phyloP scores from a whole-genome alignment of 2,329 filamentous ascomycete genomes.

The Xylaria sp. region DNA sequence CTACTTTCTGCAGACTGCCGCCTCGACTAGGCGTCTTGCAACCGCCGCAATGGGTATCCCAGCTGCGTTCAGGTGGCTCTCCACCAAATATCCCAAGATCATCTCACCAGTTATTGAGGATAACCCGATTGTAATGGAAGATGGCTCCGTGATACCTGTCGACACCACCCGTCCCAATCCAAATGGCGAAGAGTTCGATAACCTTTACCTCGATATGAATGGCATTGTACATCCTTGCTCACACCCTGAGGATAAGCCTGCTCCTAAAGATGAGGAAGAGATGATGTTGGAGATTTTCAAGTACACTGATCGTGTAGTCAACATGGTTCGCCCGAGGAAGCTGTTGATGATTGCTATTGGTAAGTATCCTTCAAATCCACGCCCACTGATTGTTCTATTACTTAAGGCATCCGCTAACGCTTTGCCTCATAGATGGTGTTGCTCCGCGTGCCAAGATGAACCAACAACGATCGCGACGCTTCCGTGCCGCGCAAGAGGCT shows the following conservation, averaged over 20 bases:
- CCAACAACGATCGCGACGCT: constrained; percentile 94
- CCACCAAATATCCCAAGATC: constrained; percentile 97
- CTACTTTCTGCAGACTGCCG: constrained; percentile 19
- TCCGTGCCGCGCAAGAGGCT: constrained; percentile 92
- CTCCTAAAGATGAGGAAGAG: constrained; percentile 93
- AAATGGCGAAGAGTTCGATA: constrained; percentile 97
- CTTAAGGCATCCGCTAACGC: constrained; percentile 14
- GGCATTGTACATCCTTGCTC: constrained; percentile 99
- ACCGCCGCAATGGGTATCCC: constrained; percentile 83
- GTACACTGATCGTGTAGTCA: constrained; percentile 98
- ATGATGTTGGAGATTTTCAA: constrained; percentile 99
- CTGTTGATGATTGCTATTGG: constrained; percentile 96
- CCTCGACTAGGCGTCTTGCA: not conserved
- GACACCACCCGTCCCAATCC: constrained; percentile 88
- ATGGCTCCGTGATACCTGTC: constrained; percentile 85
- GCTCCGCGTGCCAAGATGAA: constrained; percentile 99
- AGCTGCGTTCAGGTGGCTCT: constrained; percentile 95
- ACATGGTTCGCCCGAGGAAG: constrained; percentile 97
- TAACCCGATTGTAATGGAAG: constrained; percentile 77
- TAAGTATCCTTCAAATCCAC: constrained; percentile 57
- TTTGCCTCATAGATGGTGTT: constrained; percentile 78
- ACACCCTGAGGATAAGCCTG: constrained; percentile 91
- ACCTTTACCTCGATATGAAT: constrained; percentile 99
- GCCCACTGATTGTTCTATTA: not conserved
- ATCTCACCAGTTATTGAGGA: constrained; percentile 92